Base-by-base conservation (phyloP, 140 eudicot species). In the Eryngium alpinum region DNA sequence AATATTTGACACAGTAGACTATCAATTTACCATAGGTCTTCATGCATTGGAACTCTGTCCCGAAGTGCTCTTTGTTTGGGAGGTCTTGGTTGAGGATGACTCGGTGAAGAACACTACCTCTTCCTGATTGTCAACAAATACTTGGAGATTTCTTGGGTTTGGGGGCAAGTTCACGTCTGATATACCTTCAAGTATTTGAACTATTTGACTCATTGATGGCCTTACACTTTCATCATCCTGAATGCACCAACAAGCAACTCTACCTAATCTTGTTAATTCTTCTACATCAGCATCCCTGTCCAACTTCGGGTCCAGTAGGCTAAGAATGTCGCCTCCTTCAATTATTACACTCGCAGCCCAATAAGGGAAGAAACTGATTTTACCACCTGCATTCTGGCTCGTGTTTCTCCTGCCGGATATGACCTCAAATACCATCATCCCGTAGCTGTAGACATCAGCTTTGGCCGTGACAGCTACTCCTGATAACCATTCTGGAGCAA, bases 241-340 rank as follows among this genome's bases (percentile, higher is more conserved):
- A 49, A 74, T 74, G 53, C 78, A 74, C 78, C 78, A 73, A 73
- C 78, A 73, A 73, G 78, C 78, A 73, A 73, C 59, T 43, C 78
- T 44, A 46, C 34, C 44, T n/a, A 74, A 14, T 10, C 16, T 74
- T 74, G 78, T 74, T 25, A 74, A 33, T 46, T 74, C 34, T 44
- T 74, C 78, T 12, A n/a, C 18, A 72, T 72, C 28, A 72, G 77
- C 77, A 34, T 6, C 24, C 19, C 77, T 72, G 53, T 43, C 52
- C 9, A 72, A 33, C 29, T n/a, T 72, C 0, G 77, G 56, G 53
- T 72, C 77, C 17, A 43, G 12, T 12, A 72, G 77, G 13, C 77
- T 13, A 43, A 72, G 56, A 33, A 72, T 24, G 77, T 72, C 77
- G 16, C 56, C 77, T 72, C 56, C 77, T 19, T 72, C 77, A 2